Percentiles rank a stretch among this genome's conserved stretches.
Conservation (phyloP, 1,139 yeast genomes). For the Torulaspora globosa region DNA sequence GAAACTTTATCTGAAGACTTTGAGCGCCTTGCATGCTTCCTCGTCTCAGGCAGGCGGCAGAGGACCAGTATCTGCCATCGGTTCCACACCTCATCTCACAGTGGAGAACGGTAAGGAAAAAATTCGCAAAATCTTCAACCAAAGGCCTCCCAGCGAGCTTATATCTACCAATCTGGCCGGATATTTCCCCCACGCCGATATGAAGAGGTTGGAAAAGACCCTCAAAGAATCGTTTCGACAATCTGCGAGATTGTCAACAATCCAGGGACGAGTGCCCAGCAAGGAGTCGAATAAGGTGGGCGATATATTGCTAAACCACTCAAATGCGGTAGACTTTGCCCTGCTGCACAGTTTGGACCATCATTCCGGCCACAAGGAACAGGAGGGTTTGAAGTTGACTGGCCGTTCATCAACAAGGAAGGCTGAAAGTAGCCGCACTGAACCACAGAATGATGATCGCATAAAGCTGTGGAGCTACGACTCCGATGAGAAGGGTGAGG, state of each 20-base stretch:
- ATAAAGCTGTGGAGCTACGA: slow-evolving; percentile 49
- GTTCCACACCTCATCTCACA: slow-evolving; percentile 14
- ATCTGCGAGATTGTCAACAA: slow-evolving; percentile 53
- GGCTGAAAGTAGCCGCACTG: slow-evolving; percentile 39
- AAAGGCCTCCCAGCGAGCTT: slow-evolving; percentile 89
- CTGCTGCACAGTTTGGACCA: slow-evolving; percentile 34
- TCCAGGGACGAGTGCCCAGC: slow-evolving; percentile 20
- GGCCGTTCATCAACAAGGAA: slow-evolving; percentile 2
- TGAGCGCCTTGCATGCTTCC: slow-evolving; percentile 23
- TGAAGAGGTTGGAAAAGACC: slow-evolving; percentile 69
- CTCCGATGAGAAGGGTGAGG: slow-evolving; percentile 42
- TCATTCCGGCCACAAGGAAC: slow-evolving; percentile 21
- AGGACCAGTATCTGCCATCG: slow-evolving; percentile 1
- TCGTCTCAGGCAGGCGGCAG: slow-evolving; percentile 3
- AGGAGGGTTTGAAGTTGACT: slow-evolving; percentile 22
- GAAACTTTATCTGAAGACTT: slow-evolving; percentile 36
- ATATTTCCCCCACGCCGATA: slow-evolving; percentile 83
- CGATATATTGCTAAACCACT: slow-evolving; percentile 58
- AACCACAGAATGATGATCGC: slow-evolving; percentile 41
- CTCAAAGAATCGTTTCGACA: slow-evolving; percentile 78
- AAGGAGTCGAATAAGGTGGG: slow-evolving; percentile 47
- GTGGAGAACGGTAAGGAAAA: slow-evolving; percentile 28
- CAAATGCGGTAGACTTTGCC: slow-evolving; percentile 58
- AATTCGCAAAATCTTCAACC: slow-evolving; percentile 67
- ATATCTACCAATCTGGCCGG: slow-evolving; percentile 87